Conservation (phyloP, 2,329 filamentous ascomycete species). For the Nothopassalora personata region DNA sequence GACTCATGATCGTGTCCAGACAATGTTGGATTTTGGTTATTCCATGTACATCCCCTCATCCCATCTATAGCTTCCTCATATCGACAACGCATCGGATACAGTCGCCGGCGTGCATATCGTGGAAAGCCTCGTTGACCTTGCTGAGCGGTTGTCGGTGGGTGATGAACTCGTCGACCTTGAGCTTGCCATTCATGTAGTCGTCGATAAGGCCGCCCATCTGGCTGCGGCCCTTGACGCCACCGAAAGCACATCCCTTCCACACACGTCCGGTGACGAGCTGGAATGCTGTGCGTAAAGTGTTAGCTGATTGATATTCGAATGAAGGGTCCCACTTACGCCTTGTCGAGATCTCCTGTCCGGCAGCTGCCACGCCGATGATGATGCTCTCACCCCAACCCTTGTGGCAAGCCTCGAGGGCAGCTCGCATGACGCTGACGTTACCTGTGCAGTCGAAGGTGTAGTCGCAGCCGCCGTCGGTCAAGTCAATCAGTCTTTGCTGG, state of each 20-base stretch:
- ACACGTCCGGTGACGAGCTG: constrained; percentile 96
- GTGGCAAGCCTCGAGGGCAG: constrained; percentile 94
- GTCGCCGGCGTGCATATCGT: constrained; percentile 91
- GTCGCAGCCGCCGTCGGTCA: constrained; percentile 97
- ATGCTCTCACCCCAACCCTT: constrained; percentile 99
- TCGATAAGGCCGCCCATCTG: constrained; percentile 82
- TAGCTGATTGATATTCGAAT: constrained; percentile 2
- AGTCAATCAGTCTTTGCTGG: constrained; percentile 88
- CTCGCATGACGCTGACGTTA: constrained; percentile 92
- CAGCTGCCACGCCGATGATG: constrained; percentile 93
- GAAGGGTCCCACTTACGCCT: constrained; percentile 62
- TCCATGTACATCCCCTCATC: background rate
- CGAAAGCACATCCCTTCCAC: constrained; percentile 97
- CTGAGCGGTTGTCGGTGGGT: constrained; percentile 81
- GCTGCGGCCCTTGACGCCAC: constrained; percentile 93
- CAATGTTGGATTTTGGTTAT: background rate
- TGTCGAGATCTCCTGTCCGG: constrained; percentile 90
- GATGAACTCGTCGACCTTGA: constrained; percentile 99
- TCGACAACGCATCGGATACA: constrained; percentile 93
- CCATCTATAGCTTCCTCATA: constrained; percentile 41
- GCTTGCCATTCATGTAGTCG: constrained; percentile 81
- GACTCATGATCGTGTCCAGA: background rate
- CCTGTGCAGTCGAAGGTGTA: constrained; percentile 99
- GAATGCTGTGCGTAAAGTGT: constrained; percentile 63
- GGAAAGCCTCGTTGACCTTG: constrained; percentile 85